Conservation (phyloP, 495 filamentous ascomycete species). For the Cladorrhinum samala region DNA sequence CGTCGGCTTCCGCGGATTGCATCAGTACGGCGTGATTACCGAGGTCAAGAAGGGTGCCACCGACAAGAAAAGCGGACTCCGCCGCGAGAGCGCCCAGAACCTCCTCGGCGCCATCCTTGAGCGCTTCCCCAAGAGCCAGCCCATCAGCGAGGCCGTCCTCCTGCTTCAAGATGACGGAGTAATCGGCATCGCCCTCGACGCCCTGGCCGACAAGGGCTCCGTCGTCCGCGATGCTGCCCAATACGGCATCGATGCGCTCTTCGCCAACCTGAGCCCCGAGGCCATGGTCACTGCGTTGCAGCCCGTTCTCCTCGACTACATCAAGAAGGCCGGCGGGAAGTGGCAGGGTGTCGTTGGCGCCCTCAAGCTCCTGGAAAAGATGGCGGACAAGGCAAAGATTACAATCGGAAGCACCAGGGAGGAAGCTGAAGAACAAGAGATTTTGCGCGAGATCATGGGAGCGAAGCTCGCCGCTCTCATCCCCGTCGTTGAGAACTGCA, state of each 20-base stretch:
- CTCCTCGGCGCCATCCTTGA: slow-evolving; percentile 91
- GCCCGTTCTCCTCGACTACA: slow-evolving; percentile 64
- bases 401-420: slow-evolving; percentile 68
- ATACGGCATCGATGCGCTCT: slow-evolving; percentile 89
- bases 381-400: slow-evolving; percentile 89
- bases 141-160: slow-evolving; percentile 73
- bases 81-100: slow-evolving; percentile 89
- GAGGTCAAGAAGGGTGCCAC: slow-evolving; percentile 76
- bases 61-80: slow-evolving; percentile 88
- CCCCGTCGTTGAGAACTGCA: slow-evolving; percentile 83
- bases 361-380: slow-evolving; percentile 71
- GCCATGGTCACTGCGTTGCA: slow-evolving; percentile 73
- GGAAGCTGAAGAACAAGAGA: slow-evolving; percentile 75
- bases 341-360: slow-evolving; percentile 94
- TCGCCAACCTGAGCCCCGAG: slow-evolving; percentile 70
- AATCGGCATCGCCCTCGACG: slow-evolving; percentile 69
- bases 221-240: slow-evolving; percentile 87
- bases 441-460: slow-evolving; percentile 87
- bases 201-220: slow-evolving; percentile 80
- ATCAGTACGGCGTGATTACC: slow-evolving; percentile 63
- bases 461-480: slow-evolving; percentile 85
- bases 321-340: slow-evolving; percentile 76
- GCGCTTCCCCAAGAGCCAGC: slow-evolving; percentile 71
- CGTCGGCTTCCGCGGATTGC: slow-evolving; percentile 69
- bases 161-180: slow-evolving; percentile 72